Conservation (phyloP, 306 rosid genomes). For the Fagus crenata region DNA sequence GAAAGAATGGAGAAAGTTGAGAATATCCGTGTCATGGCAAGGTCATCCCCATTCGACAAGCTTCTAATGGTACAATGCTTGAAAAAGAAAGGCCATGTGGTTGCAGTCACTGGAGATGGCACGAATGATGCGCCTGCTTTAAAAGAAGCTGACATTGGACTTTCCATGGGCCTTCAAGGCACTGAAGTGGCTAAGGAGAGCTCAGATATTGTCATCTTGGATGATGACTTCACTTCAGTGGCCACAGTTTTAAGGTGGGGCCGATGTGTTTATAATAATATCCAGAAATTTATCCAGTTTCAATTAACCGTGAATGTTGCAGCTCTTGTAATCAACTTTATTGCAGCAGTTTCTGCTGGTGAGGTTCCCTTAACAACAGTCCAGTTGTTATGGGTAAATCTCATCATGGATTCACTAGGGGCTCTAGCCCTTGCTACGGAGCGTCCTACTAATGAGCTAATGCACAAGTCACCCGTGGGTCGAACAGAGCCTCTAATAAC, state of each 20-base stretch:
- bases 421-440: constrained; percentile 93
- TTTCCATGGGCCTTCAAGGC: constrained; percentile 90
- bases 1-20: constrained; percentile 72
- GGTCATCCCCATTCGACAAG: constrained; percentile 87
- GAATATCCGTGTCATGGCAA: constrained; percentile 72
- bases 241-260: constrained; percentile 88
- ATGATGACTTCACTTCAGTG: constrained; percentile 77
- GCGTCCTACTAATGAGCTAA: constrained; percentile 73
- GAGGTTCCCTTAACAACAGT: constrained; percentile 86
- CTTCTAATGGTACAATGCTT: constrained; percentile 80
- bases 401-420: constrained; percentile 87
- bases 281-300: constrained; percentile 87
- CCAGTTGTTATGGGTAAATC: constrained; percentile 84
- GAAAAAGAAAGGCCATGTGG: constrained; percentile 71
- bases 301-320: constrained; percentile 86
- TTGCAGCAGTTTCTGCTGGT: constrained; percentile 88
- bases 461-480: constrained; percentile 73
- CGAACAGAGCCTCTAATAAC: constrained; percentile 80
- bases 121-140: constrained; percentile 86
- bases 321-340: constrained; percentile 81
- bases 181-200: constrained; percentile 95
- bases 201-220: constrained; percentile 83
- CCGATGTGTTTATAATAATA: constrained; percentile 81
- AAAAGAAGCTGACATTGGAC: constrained; percentile 91
- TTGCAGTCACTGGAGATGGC: constrained; percentile 90